Evolutionary conservation across 2,329 filamentous ascomycete genomes (phyloP).

Genomic region (Clonostachys byssicola): DNA sequence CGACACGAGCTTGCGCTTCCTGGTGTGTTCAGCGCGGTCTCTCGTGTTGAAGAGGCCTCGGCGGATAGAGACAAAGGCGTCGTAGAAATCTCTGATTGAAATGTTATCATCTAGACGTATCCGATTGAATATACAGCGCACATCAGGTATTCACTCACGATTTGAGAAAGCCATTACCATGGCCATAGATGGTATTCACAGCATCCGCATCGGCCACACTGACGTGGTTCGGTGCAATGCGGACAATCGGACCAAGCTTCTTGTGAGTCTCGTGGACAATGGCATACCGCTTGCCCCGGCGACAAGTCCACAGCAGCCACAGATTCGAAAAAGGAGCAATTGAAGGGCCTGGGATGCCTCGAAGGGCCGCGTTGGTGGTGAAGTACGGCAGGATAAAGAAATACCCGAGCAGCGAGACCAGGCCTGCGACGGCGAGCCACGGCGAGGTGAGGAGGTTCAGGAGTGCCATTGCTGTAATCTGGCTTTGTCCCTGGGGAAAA

Average conservation of each 20-base stretch:
- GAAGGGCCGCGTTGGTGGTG: conserved; percentile 43
- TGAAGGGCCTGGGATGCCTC: conserved; percentile 58
- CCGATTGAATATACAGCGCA: neutral
- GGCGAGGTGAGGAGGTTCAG: neutral
- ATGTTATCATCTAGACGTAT: neutral
- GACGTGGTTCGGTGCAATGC: conserved; percentile 81
- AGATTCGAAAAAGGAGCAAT: conserved; percentile 67
- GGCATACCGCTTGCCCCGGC: conserved; percentile 60
- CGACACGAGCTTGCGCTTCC: conserved; percentile 84
- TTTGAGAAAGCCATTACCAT: conserved; percentile 73
- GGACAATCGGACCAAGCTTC: conserved; percentile 72
- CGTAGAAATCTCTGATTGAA: conserved; percentile 72
- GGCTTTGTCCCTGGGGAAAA: too few relatives aligned
- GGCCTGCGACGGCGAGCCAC: neutral
- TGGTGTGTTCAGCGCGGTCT: conserved; percentile 74
- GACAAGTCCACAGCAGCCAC: conserved; percentile 68
- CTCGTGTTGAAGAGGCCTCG: conserved; percentile 88
- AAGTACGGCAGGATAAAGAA: conserved; percentile 49
- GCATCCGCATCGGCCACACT: conserved; percentile 78
- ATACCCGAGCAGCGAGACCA: neutral
- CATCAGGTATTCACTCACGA: conserved; percentile 36
- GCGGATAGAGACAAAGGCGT: conserved; percentile 84
- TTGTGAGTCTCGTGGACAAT: conserved; percentile 70
- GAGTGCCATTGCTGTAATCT: neutral
- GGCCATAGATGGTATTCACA: conserved; percentile 73